Evolutionary conservation across 169 alveolate species (phyloP), one percentile per base, ranked within the genome.

Genomic region (Miamiensis avidus): DNA sequence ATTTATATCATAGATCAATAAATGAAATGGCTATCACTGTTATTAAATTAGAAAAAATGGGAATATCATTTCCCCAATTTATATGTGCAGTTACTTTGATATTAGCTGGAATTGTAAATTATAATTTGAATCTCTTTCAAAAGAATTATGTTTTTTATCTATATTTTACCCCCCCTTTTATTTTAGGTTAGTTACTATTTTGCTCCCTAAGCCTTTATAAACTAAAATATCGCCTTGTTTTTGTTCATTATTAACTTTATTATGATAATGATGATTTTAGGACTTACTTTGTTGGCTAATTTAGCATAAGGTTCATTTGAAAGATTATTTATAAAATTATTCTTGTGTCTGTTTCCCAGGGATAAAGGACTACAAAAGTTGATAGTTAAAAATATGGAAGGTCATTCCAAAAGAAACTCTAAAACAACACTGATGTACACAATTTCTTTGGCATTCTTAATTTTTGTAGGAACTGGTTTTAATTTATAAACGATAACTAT

Each of bases 111-210:
- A 74, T 94, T 49, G 84, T 92, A 26, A n/a, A n/a, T n/a, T n/a
- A n/a, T n/a, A n/a, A n/a, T n/a, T n/a, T n/a, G n/a, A n/a, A n/a
- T n/a, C n/a, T n/a, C n/a, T n/a, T n/a, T n/a, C n/a, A n/a, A n/a
- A n/a, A n/a, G n/a, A n/a, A n/a, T n/a, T n/a, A n/a, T n/a, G n/a
- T n/a, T n/a, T n/a, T n/a, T n/a, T n/a, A n/a, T n/a, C n/a, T n/a
- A n/a, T n/a, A n/a, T n/a, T n/a, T n/a, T n/a, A n/a, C n/a, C n/a
- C n/a, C n/a, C n/a, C n/a, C n/a, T n/a, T n/a, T n/a, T n/a, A n/a
- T n/a, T n/a, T n/a, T n/a, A n/a, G n/a, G n/a, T n/a, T n/a, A 93
- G 96, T 77, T 95, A 95, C 84, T 95, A 95, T 87, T 81, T 95
- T 16, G 95, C 95, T 27, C 98, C 98, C 1, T 78, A 89, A 82